These are phyloP conservation scores for Podila horticola DNA, from an alignment of 192 early-diverging fungal genomes.

Conservation along the genomic window DNA sequence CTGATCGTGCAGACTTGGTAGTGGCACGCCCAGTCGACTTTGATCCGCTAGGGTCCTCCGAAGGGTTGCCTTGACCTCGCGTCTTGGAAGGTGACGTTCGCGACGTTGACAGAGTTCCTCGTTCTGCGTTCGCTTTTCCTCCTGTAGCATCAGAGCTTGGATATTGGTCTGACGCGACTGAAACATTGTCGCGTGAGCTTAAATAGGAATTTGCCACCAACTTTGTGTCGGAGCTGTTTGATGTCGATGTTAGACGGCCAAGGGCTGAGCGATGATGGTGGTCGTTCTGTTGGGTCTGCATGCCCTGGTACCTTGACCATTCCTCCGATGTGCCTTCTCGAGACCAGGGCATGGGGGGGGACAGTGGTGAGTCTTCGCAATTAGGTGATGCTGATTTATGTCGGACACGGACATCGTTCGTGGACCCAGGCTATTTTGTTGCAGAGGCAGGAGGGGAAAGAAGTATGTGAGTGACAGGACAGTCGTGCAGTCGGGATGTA, in stretches of 20 bases:
- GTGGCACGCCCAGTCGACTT: neutral
- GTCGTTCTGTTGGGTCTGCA: constrained; percentile 35
- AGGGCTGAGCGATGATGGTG: constrained; percentile 1
- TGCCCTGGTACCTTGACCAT: constrained; percentile 40
- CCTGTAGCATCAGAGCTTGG: neutral
- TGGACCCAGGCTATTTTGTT: neutral
- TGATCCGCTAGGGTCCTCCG: no score
- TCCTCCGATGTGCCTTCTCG: constrained; percentile 46
- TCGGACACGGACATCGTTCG: neutral
- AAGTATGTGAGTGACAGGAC: neutral
- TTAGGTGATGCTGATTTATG: constrained; percentile 1
- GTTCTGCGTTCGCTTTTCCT: no score
- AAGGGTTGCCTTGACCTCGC: no score
- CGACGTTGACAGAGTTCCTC: no score
- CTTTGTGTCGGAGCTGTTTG: neutral
- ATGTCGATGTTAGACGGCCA: neutral
- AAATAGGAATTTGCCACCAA: constrained; percentile 11
- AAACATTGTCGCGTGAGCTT: neutral
- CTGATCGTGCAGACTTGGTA: no score
- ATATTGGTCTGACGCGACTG: neutral
- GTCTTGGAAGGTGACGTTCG: no score
- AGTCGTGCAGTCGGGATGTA: neutral
- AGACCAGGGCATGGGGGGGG: constrained; percentile 41
- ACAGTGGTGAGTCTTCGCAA: constrained; percentile 33
- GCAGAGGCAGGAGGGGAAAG: neutral